Conservation (phyloP, 2,329 filamentous ascomycete genomes). For the Diaporthe sp. region DNA sequence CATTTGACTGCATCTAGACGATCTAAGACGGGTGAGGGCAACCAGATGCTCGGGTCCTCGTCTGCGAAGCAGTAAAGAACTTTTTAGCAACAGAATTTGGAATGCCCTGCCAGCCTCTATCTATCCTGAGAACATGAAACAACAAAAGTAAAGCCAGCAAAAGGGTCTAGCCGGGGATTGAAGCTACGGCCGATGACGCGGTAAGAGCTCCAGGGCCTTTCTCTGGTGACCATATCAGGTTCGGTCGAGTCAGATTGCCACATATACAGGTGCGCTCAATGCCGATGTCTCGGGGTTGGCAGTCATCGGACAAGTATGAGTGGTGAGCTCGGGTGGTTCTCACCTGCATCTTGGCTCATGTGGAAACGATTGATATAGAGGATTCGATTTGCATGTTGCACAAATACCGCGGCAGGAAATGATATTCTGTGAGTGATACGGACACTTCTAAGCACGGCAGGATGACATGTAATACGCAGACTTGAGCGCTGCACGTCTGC, state of each 20-base stretch:
- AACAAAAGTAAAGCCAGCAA: background rate
- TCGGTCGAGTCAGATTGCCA: background rate
- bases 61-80: background rate
- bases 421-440: background rate
- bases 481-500: background rate
- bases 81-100: background rate
- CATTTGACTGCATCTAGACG: background rate
- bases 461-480: background rate
- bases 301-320: background rate
- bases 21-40: background rate
- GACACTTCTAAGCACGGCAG: background rate
- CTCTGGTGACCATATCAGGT: background rate
- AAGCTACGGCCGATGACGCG: background rate
- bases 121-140: background rate
- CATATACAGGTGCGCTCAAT: background rate
- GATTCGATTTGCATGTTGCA: background rate
- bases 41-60: background rate
- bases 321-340: background rate
- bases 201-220: background rate
- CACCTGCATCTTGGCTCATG: background rate
- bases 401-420: background rate
- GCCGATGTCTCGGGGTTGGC: background rate
- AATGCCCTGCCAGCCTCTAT: background rate
- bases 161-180: constrained; percentile 9
- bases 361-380: background rate